Base-by-base conservation (phyloP, 2,329 filamentous ascomycete genomes). In the Rhexocercosporidium sp. region DNA sequence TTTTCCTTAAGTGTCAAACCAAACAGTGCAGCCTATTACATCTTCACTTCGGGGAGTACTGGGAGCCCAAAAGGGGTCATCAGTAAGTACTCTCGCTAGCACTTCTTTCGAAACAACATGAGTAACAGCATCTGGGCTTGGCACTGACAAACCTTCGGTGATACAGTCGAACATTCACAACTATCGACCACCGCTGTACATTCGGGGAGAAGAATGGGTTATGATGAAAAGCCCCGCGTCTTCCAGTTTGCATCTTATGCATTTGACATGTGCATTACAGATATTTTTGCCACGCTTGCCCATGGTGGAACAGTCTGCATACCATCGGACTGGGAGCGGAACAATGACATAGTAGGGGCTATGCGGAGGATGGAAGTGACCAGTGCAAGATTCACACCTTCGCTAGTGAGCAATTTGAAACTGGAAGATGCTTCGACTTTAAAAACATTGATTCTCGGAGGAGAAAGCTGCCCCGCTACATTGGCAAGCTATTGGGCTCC, bases 1-100 rank as follows among this genome's bases (percentile, higher is more conserved):
- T 49, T 22, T 25, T 49, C 22, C 11, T 22, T 22, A 25, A 22
- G 14, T 49, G 9, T 49, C 22, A 6, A 49, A 12, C 22, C 22
- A 3, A 25, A 22, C 20, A 14, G 11, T 12, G 46, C 46, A 12
- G 46, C 46, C 22, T 49, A 49, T 12, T 49, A 49, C 11, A 70
- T 75, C 7, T 76, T 75, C 41, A 76, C 74, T 22, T 73, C 77
- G 22, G 71, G 81, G 16, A 81, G 57, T 18, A 74, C 73, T 20
- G 73, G 73, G 3, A 70, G 34, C 7, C 72, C 73, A 25, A 75
- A 75, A 54, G 72, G 72, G 29, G 69, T 75, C 31, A 62, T 27
- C 22, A 27, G 46, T 49, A 22, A 49, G 46, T 49, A 11, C 18
- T 44, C 39, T 49, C 46, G 46, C n/a, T 47, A 47, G 25, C 22